Percentiles rank a stretch among this genome's conserved stretches.
These are phyloP conservation scores for Boletus subcaerulescens DNA, from an alignment of 768 basidiomycete species.

Conservation along the genomic window DNA sequence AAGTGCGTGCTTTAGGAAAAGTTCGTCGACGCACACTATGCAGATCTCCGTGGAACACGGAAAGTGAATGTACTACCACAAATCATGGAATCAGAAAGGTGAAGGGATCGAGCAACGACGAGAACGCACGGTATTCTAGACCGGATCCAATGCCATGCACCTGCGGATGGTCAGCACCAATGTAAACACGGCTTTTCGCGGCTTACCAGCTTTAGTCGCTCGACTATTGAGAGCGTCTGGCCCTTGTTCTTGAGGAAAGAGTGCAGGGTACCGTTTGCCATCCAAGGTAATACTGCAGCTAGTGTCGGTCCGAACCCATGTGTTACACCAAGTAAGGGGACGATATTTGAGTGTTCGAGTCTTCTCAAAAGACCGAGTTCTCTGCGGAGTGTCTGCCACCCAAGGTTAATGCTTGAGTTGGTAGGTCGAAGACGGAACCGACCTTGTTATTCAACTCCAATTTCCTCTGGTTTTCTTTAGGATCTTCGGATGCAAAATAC, in stretches of 20 bases:
- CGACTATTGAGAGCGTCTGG: background rate
- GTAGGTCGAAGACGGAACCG: background rate
- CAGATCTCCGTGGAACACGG: background rate
- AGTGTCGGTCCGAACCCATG: background rate
- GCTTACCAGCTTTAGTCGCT: background rate
- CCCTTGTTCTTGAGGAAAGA: background rate
- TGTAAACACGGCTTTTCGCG: too few species aligned
- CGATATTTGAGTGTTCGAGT: background rate
- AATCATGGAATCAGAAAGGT: background rate
- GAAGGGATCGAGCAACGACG: background rate
- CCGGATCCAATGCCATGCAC: background rate
- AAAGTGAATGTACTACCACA: background rate
- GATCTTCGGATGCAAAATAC: background rate
- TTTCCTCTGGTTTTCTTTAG: background rate
- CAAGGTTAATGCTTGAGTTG: background rate
- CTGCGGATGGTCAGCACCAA: background rate
- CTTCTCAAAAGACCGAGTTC: conserved; percentile 3
- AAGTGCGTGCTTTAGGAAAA: background rate
- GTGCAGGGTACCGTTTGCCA: background rate
- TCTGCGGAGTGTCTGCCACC: background rate
- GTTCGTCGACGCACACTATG: background rate
- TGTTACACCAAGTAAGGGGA: background rate
- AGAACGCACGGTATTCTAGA: background rate
- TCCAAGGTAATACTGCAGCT: background rate
- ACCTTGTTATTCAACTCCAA: background rate